phyloP scores from a whole-genome alignment of 192 early-diverging fungal genomes.

The Thamnidium elegans region DNA sequence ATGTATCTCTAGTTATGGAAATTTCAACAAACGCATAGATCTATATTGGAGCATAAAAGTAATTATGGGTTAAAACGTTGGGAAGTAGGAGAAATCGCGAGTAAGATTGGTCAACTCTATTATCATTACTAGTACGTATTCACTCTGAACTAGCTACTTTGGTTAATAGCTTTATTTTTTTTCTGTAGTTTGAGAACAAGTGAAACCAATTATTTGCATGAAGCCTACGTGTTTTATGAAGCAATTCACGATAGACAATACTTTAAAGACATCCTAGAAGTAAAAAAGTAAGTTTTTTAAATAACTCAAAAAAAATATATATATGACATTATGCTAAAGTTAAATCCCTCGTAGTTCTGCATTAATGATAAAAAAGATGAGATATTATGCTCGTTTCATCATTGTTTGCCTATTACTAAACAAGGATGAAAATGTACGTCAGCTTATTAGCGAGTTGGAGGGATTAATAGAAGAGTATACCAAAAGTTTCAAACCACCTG shows the following conservation, averaged over 20 bases:
- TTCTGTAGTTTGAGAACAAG: constrained; percentile 74
- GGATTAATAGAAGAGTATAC: constrained; percentile 87
- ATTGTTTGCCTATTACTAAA: constrained; percentile 90
- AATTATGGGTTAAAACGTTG: constrained; percentile 94
- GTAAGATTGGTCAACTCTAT: constrained; percentile 94
- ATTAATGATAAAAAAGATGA: constrained; percentile 94
- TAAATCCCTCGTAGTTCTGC: constrained; percentile 57
- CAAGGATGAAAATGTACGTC: constrained; percentile 73
- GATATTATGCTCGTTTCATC: constrained; percentile 97
- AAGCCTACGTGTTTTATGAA: constrained; percentile 94
- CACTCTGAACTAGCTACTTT: neutral
- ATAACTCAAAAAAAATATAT: no score
- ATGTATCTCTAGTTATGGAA: constrained; percentile 85
- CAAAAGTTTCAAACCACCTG: constrained; percentile 78
- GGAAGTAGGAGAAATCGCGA: constrained; percentile 98
- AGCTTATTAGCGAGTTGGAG: constrained; percentile 82
- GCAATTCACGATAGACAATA: constrained; percentile 93
- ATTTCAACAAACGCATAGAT: constrained; percentile 87
- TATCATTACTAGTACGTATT: constrained; percentile 70
- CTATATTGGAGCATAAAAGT: constrained; percentile 82
- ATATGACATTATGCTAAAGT: neutral
- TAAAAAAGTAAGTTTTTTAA: constrained; percentile 67
- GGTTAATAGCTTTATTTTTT: constrained; percentile 15
- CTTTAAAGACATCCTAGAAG: constrained; percentile 91
- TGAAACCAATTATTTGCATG: constrained; percentile 94